Percentiles rank a stretch among this genome's conserved stretches.
Evolutionary conservation across 2,329 filamentous ascomycete species (phyloP).

Genomic region (Talaromyces sp.): DNA sequence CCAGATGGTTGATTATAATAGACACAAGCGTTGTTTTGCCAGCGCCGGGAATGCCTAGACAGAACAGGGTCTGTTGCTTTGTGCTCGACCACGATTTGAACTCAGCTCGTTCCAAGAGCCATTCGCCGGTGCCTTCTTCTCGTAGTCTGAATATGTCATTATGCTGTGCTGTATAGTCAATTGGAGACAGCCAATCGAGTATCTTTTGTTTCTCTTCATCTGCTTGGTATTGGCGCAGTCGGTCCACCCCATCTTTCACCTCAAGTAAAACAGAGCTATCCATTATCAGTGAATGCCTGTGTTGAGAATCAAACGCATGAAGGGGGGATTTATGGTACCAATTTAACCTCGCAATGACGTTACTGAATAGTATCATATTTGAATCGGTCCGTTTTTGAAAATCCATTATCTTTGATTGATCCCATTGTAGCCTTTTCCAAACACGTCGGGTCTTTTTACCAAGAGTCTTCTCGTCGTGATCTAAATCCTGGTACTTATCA

Average conservation of each 20-base stretch:
- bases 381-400: neutral
- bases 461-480: neutral
- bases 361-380: neutral
- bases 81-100: constrained; percentile 19
- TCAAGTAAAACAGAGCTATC: neutral
- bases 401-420: neutral
- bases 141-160: constrained; percentile 9
- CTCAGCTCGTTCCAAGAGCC: constrained; percentile 18
- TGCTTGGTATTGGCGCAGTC: neutral
- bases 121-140: constrained; percentile 16
- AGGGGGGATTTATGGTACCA: neutral
- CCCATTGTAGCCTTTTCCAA: neutral
- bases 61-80: constrained; percentile 30
- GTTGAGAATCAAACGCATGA: neutral
- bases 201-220: neutral
- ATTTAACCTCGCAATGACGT: neutral
- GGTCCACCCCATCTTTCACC: neutral
- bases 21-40: constrained; percentile 14
- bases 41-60: constrained; percentile 22
- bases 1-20: constrained; percentile 5
- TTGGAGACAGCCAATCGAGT: constrained; percentile 8
- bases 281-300: neutral
- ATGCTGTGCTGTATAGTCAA: constrained; percentile 12
- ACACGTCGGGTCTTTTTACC: neutral
- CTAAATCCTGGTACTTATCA: neutral